Evolutionary conservation across 495 filamentous ascomycete species (phyloP).

Genomic region (Pseudotulostoma volvatum): DNA sequence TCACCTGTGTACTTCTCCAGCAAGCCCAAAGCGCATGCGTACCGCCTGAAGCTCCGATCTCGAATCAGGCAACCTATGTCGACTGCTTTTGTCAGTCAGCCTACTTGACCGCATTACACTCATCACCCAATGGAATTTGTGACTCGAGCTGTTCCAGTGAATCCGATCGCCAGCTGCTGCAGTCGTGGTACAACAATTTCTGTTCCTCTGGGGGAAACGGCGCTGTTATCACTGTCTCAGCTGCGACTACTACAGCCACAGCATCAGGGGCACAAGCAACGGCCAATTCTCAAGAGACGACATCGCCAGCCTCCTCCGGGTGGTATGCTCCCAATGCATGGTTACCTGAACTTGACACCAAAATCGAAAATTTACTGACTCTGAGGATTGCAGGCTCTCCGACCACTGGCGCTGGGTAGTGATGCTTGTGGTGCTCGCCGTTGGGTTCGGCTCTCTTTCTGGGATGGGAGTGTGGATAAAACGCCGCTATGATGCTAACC

Average conservation of each 20-base stretch:
- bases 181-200: constrained; percentile 33
- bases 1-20: constrained; percentile 27
- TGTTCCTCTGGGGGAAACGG: constrained; percentile 18
- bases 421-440: constrained; percentile 34
- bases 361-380: no score
- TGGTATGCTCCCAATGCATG: no score
- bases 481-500: constrained; percentile 30
- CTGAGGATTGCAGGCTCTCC: constrained; percentile 36
- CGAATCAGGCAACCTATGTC: constrained; percentile 23
- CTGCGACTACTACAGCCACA: constrained; percentile 7
- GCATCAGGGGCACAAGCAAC: constrained; percentile 9
- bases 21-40: constrained; percentile 31
- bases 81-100: constrained; percentile 40
- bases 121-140: constrained; percentile 18
- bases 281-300: constrained; percentile 2
- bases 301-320: constrained; percentile 3
- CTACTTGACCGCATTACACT: constrained; percentile 23
- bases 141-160: constrained; percentile 19
- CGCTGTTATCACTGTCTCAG: constrained; percentile 4
- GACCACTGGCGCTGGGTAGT: constrained; percentile 37
- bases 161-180: constrained; percentile 22
- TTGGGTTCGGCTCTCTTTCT: constrained; percentile 28
- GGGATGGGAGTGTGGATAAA: constrained; percentile 27
- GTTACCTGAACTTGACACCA: no score
- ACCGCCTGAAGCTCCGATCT: constrained; percentile 17